phyloP scores from a whole-genome alignment of 2,329 filamentous ascomycete species.

The Paraconiothyrium brasiliense region DNA sequence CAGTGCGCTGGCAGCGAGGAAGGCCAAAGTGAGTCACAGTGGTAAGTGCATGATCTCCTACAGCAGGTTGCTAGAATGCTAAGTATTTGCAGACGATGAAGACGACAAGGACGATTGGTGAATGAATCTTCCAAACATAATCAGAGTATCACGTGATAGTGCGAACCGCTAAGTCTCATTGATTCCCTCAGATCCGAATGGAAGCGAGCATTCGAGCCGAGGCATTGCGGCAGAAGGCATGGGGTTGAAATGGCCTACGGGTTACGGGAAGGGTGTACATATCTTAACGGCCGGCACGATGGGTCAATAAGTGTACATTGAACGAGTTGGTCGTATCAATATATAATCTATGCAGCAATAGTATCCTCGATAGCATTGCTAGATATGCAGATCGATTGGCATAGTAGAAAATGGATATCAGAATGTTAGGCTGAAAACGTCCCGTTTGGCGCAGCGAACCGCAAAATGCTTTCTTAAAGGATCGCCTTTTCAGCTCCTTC shows the following conservation, averaged over 20 bases:
- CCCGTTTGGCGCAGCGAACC: not conserved
- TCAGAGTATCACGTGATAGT: not conserved
- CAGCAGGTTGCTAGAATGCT: conserved; percentile 29
- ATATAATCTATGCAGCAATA: conserved; percentile 2
- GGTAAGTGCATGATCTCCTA: conserved; percentile 65
- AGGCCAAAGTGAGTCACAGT: conserved; percentile 93
- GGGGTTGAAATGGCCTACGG: not conserved
- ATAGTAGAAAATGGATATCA: not conserved
- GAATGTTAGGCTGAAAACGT: not conserved
- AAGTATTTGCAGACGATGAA: conserved; percentile 71
- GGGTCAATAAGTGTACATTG: not conserved
- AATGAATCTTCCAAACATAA: conserved; percentile 18
- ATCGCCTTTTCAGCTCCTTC: not conserved
- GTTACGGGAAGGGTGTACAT: not conserved
- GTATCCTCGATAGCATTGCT: conserved; percentile 1
- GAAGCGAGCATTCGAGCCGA: not conserved
- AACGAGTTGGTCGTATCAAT: not conserved
- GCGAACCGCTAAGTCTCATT: not conserved
- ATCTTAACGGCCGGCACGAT: not conserved
- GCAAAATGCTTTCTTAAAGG: not conserved
- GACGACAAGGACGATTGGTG: conserved; percentile 79
- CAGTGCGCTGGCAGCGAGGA: conserved; percentile 83
- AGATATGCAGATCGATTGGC: not conserved
- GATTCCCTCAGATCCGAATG: not conserved
- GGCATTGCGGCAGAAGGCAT: not conserved